Percentiles rank a stretch among this genome's conserved stretches.
Conservation (phyloP, 768 basidiomycete species). For the Scleroderma bovista region DNA sequence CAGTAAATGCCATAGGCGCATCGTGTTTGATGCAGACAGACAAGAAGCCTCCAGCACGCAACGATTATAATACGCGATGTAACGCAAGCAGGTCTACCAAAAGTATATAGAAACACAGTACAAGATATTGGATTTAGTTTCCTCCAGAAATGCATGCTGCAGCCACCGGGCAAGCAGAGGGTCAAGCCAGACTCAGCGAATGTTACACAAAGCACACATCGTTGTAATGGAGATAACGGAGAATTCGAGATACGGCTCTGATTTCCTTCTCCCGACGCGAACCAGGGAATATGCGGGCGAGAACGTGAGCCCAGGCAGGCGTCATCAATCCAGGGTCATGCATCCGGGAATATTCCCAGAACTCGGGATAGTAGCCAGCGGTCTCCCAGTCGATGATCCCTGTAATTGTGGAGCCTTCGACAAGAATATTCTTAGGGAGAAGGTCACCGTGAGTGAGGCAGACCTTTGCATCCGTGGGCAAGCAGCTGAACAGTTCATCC, state of each 20-base stretch:
- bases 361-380: slow-evolving; percentile 32
- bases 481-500: not conserved
- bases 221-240: not conserved
- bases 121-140: too few species aligned
- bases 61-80: too few species aligned
- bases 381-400: slow-evolving; percentile 36
- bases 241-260: slow-evolving; percentile 14
- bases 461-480: slow-evolving; percentile 1
- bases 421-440: slow-evolving; percentile 38
- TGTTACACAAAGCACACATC: not conserved
- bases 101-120: too few species aligned
- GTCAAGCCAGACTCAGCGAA: not conserved
- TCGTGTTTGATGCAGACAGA: too few species aligned
- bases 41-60: too few species aligned
- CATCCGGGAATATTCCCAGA: slow-evolving; percentile 27
- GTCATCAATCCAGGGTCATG: slow-evolving; percentile 18
- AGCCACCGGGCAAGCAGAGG: too few species aligned
- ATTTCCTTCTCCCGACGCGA: slow-evolving; percentile 15
- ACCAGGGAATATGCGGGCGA: slow-evolving; percentile 15
- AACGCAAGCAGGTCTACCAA: too few species aligned
- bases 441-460: slow-evolving; percentile 39
- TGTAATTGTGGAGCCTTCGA: slow-evolving; percentile 26
- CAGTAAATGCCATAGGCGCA: too few species aligned
- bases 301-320: slow-evolving; percentile 4
- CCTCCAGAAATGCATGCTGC: too few species aligned